A percentile compares a stretch with the other conserved stretches of the same genome.
Conservation (phyloP, 73 alveolate genomes). For the Stentor coeruleus region DNA sequence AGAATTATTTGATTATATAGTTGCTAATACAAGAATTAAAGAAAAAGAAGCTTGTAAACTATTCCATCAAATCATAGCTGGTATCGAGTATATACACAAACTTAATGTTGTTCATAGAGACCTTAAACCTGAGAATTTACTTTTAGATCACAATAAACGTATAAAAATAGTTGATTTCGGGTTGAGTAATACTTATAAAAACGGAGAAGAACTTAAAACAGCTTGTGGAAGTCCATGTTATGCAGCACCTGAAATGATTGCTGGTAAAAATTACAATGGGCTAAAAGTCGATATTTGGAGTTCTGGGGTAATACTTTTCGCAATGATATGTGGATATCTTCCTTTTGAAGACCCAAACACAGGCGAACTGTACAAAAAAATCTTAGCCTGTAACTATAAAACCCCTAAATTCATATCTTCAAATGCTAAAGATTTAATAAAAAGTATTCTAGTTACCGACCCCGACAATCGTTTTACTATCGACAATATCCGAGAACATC, state of each 20-base stretch:
- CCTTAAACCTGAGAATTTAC: slow-evolving; percentile 93
- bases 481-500: slow-evolving; percentile 44
- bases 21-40: slow-evolving; percentile 54
- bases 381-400: slow-evolving; percentile 37
- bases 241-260: slow-evolving; percentile 91
- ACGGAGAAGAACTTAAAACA: too few species aligned
- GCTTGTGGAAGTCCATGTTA: slow-evolving; percentile 83
- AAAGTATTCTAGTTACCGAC: slow-evolving; percentile 43
- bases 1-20: slow-evolving; percentile 85
- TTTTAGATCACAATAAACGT: slow-evolving; percentile 64
- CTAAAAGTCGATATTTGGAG: slow-evolving; percentile 75
- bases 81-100: slow-evolving; percentile 73
- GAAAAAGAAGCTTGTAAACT: slow-evolving; percentile 72
- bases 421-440: slow-evolving; percentile 31
- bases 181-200: slow-evolving; percentile 53
- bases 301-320: slow-evolving; percentile 83
- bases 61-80: slow-evolving; percentile 75
- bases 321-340: slow-evolving; percentile 84
- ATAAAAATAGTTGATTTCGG: slow-evolving; percentile 70
- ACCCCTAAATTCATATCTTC: slow-evolving; percentile 33
- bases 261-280: slow-evolving; percentile 73
- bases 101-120: slow-evolving; percentile 79
- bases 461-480: slow-evolving; percentile 50
- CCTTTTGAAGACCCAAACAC: slow-evolving; percentile 89
- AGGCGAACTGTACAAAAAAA: slow-evolving; percentile 75